Percentiles rank a stretch among this genome's conserved stretches.
Conservation (phyloP, 768 basidiomycete species). For the Leucogyrophana mollusca region DNA sequence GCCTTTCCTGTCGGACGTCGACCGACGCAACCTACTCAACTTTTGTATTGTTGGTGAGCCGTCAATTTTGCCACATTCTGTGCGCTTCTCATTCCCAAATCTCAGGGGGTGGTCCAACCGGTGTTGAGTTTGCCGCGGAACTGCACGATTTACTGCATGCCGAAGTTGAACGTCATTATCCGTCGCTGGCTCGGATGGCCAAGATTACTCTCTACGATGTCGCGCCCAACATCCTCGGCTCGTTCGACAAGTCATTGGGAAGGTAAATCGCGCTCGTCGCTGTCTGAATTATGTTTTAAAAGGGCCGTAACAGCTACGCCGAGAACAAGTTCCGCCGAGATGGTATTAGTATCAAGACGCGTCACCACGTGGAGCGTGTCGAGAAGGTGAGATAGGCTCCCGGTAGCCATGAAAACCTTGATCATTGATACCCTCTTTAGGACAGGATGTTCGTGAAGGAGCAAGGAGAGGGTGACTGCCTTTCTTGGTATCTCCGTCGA, state of each 20-base stretch:
- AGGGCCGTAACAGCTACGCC: conserved; percentile 47
- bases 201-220: conserved; percentile 83
- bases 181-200: conserved; percentile 58
- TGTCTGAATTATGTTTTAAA: conserved; percentile 3
- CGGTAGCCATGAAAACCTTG: background rate
- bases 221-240: conserved; percentile 71
- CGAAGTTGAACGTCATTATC: conserved; percentile 63
- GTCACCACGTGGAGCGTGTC: conserved; percentile 71
- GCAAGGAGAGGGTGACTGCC: conserved; percentile 58
- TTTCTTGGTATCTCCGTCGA: conserved; percentile 2
- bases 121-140: conserved; percentile 84
- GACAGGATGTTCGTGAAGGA: conserved; percentile 70
- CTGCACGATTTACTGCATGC: conserved; percentile 72
- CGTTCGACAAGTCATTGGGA: conserved; percentile 67
- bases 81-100: background rate
- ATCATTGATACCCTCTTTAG: conserved; percentile 27
- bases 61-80: background rate
- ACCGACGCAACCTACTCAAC: conserved; percentile 73
- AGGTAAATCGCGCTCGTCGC: conserved; percentile 36
- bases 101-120: conserved; percentile 72
- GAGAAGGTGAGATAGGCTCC: conserved; percentile 42
- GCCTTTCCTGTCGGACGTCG: conserved; percentile 70
- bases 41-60: conserved; percentile 82
- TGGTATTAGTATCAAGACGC: conserved; percentile 69
- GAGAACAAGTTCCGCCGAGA: conserved; percentile 71